Evolutionary conservation across 208 protist genomes (phyloP).

Genomic region (Leishmania turanica): DNA sequence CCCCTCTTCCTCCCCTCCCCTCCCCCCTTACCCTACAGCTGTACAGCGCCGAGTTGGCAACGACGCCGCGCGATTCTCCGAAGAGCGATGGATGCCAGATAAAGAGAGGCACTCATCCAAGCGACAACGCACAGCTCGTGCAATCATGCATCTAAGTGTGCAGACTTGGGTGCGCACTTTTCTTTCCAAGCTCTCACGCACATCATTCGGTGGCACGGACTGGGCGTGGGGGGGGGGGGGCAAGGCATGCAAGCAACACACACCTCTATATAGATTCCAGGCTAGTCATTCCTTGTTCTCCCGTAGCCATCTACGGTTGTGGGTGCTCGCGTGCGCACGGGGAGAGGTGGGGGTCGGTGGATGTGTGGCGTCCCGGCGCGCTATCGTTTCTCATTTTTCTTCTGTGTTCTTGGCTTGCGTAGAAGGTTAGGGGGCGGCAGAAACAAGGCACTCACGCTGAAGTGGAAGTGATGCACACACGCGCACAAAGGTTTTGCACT

Average conservation of each 20-base stretch:
- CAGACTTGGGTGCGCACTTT: background rate
- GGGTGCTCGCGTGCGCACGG: too few species aligned
- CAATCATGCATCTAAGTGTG: background rate
- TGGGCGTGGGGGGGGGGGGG: background rate
- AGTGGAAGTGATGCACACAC: background rate
- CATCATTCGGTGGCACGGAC: background rate
- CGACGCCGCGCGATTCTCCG: background rate
- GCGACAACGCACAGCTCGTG: background rate
- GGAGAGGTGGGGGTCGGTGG: too few species aligned
- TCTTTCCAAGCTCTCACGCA: background rate
- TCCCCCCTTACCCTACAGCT: background rate
- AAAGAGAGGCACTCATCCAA: background rate
- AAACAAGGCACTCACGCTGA: background rate
- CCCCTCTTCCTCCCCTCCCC: background rate
- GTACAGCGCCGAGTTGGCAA: background rate
- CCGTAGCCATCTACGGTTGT: background rate
- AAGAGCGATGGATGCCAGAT: background rate
- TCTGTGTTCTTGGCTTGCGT: background rate
- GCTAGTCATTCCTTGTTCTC: background rate
- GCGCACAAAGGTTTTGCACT: background rate
- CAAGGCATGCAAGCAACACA: background rate
- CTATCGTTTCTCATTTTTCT: background rate
- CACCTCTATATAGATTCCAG: background rate
- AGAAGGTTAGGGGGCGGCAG: background rate
- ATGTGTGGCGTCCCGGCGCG: background rate